Base-by-base conservation (phyloP, 495 filamentous ascomycete genomes). In the Penicillium lividum region DNA sequence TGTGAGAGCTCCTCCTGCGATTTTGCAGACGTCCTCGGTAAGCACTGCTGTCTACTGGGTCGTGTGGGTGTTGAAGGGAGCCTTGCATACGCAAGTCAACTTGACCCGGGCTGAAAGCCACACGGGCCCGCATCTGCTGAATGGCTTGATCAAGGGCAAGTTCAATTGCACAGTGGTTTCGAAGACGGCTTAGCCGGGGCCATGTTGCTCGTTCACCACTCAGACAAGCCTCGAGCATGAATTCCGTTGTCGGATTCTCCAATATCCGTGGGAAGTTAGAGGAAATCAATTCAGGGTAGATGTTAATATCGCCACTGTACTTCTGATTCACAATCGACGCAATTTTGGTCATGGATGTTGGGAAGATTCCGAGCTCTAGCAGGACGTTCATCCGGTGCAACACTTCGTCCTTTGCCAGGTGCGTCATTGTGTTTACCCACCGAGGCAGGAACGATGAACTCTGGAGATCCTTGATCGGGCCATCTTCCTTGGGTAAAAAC, bases 301-400 rank as follows among this genome's bases (percentile, higher is more conserved):
- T 97, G 47, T 89, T 97, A 69, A 97, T 96, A 71, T 97, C 92
- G n/a, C 93, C 93, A 4, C 88, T 90, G 62, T 97, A 97, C 60
- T 88, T 91, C 64, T 97, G 93, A 60, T 86, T 92, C 49, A 97
- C 76, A 22, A 97, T 87, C 0, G 89, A 91, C 30, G 86, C 82
- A 7, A 84, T 76, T 65, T 97, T 97, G 33, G 86, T 91, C 59
- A 96, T 73, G 3, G 86, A 77, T 52, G 86, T 96, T 25, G 89
- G 90, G 61, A 95, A 91, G 50, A 96, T 75, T 50, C 92, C 91
- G 9, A 95, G 71, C 66, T 97, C 93, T 3, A 89, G 83, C 33
- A 95, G 75, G 22, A 91, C 82, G 44, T 91, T 86, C 79, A 97
- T 84, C 18, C 93, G 82, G 70, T 96, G 88, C 10, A 96, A 69